Conservation (phyloP, 176 grass and related monocot genomes). For the Elaeis guineensis region DNA sequence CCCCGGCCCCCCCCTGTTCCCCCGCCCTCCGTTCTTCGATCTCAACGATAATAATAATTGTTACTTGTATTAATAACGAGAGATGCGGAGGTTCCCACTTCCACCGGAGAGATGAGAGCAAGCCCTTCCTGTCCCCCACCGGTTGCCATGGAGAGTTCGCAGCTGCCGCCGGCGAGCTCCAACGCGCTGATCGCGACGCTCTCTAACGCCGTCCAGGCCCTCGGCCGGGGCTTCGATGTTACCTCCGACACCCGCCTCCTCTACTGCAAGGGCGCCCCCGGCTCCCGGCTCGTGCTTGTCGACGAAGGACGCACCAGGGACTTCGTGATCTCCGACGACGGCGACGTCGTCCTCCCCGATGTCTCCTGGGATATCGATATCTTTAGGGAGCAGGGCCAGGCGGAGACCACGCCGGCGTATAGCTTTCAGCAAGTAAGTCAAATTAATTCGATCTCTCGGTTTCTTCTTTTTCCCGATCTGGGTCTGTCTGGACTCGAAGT, state of each 20-base stretch:
- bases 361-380: slow-evolving; percentile 53
- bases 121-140: too few relatives aligned
- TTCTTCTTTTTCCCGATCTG: too few relatives aligned
- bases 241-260: slow-evolving; percentile 20
- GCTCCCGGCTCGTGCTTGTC: slow-evolving; percentile 17
- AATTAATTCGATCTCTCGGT: background rate
- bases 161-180: too few relatives aligned
- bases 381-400: slow-evolving; percentile 15
- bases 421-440: slow-evolving; percentile 58
- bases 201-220: slow-evolving; percentile 17
- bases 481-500: too few relatives aligned
- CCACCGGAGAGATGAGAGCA: too few relatives aligned
- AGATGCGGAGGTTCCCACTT: too few relatives aligned
- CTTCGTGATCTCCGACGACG: slow-evolving; percentile 6
- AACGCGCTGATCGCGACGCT: slow-evolving; percentile 15
- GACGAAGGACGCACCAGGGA: slow-evolving; percentile 1
- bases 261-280: slow-evolving; percentile 26
- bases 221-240: slow-evolving; percentile 24
- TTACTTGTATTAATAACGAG: too few relatives aligned
- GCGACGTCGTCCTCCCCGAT: slow-evolving; percentile 34
- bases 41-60: too few relatives aligned
- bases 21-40: too few relatives aligned
- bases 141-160: too few relatives aligned
- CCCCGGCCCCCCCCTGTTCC: too few relatives aligned
- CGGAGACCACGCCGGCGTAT: slow-evolving; percentile 41